Evolutionary conservation across 2,329 filamentous ascomycete species (phyloP).

Genomic region (Trichoderma oligosporum): DNA sequence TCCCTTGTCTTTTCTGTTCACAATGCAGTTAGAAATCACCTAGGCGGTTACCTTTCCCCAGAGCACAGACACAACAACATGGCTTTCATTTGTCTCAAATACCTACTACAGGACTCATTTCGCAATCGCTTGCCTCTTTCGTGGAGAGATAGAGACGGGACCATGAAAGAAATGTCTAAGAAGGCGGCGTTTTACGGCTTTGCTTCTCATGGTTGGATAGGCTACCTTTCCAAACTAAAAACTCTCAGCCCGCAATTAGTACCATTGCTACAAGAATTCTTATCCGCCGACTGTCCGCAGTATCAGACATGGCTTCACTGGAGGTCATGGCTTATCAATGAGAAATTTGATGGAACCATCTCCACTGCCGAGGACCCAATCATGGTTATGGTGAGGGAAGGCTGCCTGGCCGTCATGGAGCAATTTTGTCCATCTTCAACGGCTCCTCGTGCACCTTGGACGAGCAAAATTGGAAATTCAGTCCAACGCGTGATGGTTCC

Average conservation of each 20-base stretch:
- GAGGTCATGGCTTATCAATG: constrained; percentile 6
- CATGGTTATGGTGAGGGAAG: constrained; percentile 15
- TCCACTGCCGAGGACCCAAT: not conserved
- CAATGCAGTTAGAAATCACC: constrained; percentile 11
- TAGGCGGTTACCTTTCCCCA: constrained; percentile 13
- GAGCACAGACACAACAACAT: constrained; percentile 23
- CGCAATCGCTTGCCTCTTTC: constrained; percentile 1
- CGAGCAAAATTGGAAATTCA: not conserved
- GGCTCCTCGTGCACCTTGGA: not conserved
- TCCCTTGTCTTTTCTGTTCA: constrained; percentile 13
- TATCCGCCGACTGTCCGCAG: constrained; percentile 18
- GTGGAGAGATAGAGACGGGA: not conserved
- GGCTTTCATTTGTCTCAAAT: constrained; percentile 23
- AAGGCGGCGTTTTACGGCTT: constrained; percentile 22
- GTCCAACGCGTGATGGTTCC: not conserved
- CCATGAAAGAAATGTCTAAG: not conserved
- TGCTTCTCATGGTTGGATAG: constrained; percentile 21
- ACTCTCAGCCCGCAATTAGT: constrained; percentile 18
- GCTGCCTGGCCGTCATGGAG: constrained; percentile 11
- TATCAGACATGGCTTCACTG: constrained; percentile 22
- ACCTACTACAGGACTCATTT: constrained; percentile 21
- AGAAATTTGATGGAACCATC: not conserved
- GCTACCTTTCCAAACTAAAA: constrained; percentile 16
- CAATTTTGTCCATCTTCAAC: constrained; percentile 5
- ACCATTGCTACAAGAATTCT: constrained; percentile 15